Evolutionary conservation across 2,329 filamentous ascomycete species (phyloP).

Genomic region (Pseudopyricularia javanii): DNA sequence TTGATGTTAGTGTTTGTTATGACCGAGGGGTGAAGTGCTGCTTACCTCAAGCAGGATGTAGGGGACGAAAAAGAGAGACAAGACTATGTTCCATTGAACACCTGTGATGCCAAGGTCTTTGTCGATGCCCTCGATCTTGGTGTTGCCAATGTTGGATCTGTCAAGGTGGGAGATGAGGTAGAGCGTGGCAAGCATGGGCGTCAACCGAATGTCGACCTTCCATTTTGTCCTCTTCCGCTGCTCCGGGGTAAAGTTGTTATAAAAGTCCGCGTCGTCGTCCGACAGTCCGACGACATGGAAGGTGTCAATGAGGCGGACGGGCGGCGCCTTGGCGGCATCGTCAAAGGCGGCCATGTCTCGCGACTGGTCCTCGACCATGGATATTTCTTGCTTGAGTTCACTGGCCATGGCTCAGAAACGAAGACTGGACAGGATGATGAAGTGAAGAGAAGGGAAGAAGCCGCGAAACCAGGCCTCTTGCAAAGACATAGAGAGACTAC

Average conservation of each 20-base stretch:
- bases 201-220: neutral
- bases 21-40: neutral
- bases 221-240: neutral
- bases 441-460: too few relatives aligned
- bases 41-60: constrained; percentile 11
- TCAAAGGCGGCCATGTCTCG: too few relatives aligned
- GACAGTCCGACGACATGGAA: neutral
- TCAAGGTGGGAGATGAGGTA: constrained; percentile 47
- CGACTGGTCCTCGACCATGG: too few relatives aligned
- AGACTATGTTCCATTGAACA: constrained; percentile 44
- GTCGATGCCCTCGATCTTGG: constrained; percentile 30
- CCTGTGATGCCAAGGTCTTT: constrained; percentile 31
- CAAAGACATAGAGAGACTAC: too few relatives aligned
- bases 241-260: neutral
- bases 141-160: constrained; percentile 37
- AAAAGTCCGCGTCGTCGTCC: neutral
- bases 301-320: neutral
- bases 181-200: constrained; percentile 40
- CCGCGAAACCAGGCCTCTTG: too few relatives aligned
- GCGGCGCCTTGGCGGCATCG: neutral
- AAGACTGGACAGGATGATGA: too few relatives aligned
- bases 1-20: constrained; percentile 26
- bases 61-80: constrained; percentile 47
- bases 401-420: too few relatives aligned
- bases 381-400: too few relatives aligned